Base-by-base conservation (phyloP, 2,329 filamentous ascomycete genomes). In the Xylariales sp. region DNA sequence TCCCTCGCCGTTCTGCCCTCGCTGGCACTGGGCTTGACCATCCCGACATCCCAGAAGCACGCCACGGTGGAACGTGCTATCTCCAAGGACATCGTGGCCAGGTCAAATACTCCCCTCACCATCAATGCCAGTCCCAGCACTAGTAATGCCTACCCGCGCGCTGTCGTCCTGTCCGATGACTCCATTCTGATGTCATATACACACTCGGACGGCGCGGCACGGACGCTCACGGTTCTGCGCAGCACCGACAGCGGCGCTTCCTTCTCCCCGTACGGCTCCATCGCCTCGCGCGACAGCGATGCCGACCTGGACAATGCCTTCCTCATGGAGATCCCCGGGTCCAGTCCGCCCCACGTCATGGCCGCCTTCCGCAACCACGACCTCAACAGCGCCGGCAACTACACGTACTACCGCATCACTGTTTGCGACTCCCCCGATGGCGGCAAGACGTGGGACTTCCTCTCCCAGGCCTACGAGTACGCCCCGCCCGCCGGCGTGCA, bases 301-400 rank as follows among this genome's bases (percentile, higher is more conserved):
- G 62, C 59, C 4, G 63, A 68, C 39, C 47, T 64, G 13, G 65
- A 67, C 48, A 68, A 67, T 45, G 52, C 60, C 40, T 66, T 59
- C 44, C 48, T 67, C 14, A 48, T 65, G 2, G 63, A 66, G 37
- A 51, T 61, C 1, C 48, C 56, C 2, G 28, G 27, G 15, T 29
- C 37, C 23, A 23, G 24, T 17, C 53, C 53, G 0, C 57, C 57
- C 0, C 49, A 51, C 1, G 50, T 68, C 7, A 49, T 68, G 0
- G 64, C 57, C 1, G 64, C 63, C 1, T 68, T 67, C 46, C 61
- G 65, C 17, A 67, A 67, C 42, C 64, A 69, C 38, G 63, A 65
- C 42, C 40, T 55, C 11, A 59, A 56, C 8, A 50, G 54, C 1
- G 32, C 54, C 21, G 58, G 60, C 5, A 53, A 49, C 0, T 32